A percentile compares a stretch with the other conserved stretches of the same genome.
Conservation (phyloP, 192 early-diverging fungal species). For the Linnemannia schmuckeri region DNA sequence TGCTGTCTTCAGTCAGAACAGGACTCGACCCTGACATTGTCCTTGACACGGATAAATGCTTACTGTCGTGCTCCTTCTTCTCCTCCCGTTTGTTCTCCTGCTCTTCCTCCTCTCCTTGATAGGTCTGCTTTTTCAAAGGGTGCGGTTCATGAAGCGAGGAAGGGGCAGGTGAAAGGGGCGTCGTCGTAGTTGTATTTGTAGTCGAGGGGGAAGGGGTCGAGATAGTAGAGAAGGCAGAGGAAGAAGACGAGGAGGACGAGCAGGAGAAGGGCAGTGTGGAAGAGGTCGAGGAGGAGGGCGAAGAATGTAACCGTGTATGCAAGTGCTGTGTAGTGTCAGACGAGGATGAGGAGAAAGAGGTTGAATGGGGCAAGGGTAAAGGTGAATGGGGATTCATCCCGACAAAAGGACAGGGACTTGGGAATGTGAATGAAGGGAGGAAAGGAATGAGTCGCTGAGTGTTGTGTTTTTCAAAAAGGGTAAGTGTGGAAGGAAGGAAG, state of each 20-base stretch:
- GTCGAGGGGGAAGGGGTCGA: neutral
- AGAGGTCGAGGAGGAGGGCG: neutral
- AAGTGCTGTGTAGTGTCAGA: neutral
- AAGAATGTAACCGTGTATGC: neutral
- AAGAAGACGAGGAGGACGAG: neutral
- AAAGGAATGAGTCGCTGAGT: no score
- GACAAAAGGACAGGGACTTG: neutral
- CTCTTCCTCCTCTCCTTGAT: neutral
- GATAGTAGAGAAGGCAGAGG: neutral
- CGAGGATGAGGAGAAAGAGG: neutral
- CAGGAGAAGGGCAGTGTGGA: no score
- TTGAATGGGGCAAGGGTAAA: neutral
- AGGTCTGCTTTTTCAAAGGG: neutral
- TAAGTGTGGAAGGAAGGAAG: neutral
- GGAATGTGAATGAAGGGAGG: neutral
- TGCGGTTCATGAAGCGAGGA: neutral
- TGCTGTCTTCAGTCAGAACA: no score
- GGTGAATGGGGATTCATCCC: slow-evolving; percentile 2
- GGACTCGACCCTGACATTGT: no score
- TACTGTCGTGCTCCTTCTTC: neutral
- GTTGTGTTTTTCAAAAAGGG: no score
- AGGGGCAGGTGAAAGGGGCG: neutral
- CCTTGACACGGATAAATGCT: neutral
- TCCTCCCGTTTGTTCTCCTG: neutral
- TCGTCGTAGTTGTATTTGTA: neutral